phyloP scores from a whole-genome alignment of 192 early-diverging fungal genomes.

The Spizellomyces sp. region DNA sequence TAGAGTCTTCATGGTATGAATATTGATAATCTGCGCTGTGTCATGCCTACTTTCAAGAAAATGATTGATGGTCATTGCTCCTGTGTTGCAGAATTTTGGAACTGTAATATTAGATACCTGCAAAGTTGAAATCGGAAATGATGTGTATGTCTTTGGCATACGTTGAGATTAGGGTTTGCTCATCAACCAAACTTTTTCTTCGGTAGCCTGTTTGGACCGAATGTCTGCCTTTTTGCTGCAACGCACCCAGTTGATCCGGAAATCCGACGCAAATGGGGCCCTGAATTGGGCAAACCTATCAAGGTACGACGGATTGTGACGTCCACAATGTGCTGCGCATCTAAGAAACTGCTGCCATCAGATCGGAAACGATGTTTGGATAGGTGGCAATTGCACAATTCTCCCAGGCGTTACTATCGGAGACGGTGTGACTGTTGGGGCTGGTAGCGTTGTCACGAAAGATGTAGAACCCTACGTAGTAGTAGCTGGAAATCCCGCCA shows the following conservation, averaged over 20 bases:
- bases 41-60: conserved; percentile 9
- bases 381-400: conserved; percentile 81
- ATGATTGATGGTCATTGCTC: background rate
- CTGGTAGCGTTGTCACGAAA: conserved; percentile 88
- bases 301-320: conserved; percentile 2
- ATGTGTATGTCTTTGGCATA: conserved; percentile 57
- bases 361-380: conserved; percentile 89
- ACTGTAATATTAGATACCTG: conserved; percentile 76
- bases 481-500: conserved; percentile 87
- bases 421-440: conserved; percentile 64
- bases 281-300: conserved; percentile 42
- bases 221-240: conserved; percentile 74
- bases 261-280: conserved; percentile 22
- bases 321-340: background rate
- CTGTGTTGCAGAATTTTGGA: conserved; percentile 59
- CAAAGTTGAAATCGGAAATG: conserved; percentile 73
- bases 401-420: conserved; percentile 90
- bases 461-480: conserved; percentile 76
- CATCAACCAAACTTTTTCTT: background rate
- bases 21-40: background rate
- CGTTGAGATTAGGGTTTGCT: background rate
- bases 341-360: background rate
- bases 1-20: conserved; percentile 61
- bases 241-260: conserved; percentile 63
- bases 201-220: conserved; percentile 66